A percentile compares a stretch with the other conserved stretches of the same genome.
phyloP scores from a whole-genome alignment of 495 filamentous ascomycete genomes.

The Friedmanniomyces simplex region DNA sequence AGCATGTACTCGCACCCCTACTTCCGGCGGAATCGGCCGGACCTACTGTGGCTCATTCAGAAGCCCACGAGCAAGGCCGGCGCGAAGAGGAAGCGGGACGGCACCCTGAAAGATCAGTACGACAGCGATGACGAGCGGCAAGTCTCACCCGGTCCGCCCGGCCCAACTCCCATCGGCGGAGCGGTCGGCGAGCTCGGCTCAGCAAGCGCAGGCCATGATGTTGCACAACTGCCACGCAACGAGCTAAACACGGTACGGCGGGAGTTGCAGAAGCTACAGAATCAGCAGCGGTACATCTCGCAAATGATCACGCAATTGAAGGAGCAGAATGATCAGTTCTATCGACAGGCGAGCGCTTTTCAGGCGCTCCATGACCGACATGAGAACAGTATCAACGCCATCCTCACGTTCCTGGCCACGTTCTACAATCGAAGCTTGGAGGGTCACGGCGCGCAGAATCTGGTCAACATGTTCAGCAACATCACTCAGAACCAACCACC shows the following conservation, averaged over 20 bases:
- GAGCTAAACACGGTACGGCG: slow-evolving; percentile 67
- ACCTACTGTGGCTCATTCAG: slow-evolving; percentile 93
- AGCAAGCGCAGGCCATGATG: slow-evolving; percentile 21
- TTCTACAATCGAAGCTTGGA: slow-evolving; percentile 78
- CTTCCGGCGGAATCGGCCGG: slow-evolving; percentile 86
- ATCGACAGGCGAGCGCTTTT: slow-evolving; percentile 80
- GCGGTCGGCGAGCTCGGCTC: slow-evolving; percentile 8
- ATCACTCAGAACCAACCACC: slow-evolving; percentile 28
- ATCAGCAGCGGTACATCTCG: slow-evolving; percentile 75
- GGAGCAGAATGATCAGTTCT: slow-evolving; percentile 78
- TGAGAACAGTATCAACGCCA: slow-evolving; percentile 96
- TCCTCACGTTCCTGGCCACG: slow-evolving; percentile 90
- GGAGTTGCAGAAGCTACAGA: slow-evolving; percentile 70
- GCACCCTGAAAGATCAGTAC: slow-evolving; percentile 45
- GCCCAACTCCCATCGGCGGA: background rate
- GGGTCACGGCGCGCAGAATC: slow-evolving; percentile 35
- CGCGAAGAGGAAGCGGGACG: slow-evolving; percentile 55
- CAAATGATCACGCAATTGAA: slow-evolving; percentile 65
- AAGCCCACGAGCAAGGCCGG: slow-evolving; percentile 63
- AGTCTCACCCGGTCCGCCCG: slow-evolving; percentile 16
- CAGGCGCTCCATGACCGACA: slow-evolving; percentile 88
- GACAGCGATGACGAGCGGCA: slow-evolving; percentile 34
- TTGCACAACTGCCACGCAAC: slow-evolving; percentile 52
- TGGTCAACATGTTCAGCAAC: slow-evolving; percentile 32
- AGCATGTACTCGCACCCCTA: slow-evolving; percentile 97